Base-by-base conservation (phyloP, 2,329 filamentous ascomycete species). In the Rutstroemia sp. region DNA sequence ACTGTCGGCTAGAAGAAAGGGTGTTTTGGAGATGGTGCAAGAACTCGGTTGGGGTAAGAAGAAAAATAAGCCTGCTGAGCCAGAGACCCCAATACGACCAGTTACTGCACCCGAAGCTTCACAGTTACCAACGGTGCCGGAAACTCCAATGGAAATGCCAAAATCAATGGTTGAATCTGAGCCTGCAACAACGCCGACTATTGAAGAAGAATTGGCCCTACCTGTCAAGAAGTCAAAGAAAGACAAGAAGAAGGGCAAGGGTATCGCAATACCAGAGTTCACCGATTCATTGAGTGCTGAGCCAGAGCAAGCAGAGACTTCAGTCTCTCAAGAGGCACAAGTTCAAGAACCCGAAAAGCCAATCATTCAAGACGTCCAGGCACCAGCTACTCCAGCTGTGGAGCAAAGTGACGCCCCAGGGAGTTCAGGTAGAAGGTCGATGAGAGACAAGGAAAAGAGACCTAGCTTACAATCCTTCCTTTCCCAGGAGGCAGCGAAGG, bases 201-300 rank as follows among this genome's bases (percentile, higher is more conserved):
- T 42, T 12, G 27, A 51, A 27, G 55, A 51, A 34, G 41, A 54
- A 19, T 48, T 30, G 44, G 17, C 54, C 39, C 38, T 57, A 19
- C 42, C 56, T 37, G 69, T 67, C 63, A 72, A 70, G 58, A 75
- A 72, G 59, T 67, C 69, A 10, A 72, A 71, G 57, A 72, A 72
- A 59, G 65, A 67, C 5, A 75, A 74, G 64, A 77, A 75, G 57
- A 60, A 61, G n/a, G 16, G 30, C 39, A 25, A 53, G 16, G 30
- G 44, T 10, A 14, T 46, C 2, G 30, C 34, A n/a, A 47, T 17
- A 17, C 30, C 34, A 47, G 54, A 56, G 38, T 25, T 47, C 23
- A 16, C 44, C 3, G 44, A 47, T 10, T 47, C 44, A 27, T 47
- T 25, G 44, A 47, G 44, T n/a, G 10, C 30, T 4, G 53, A 56